These are phyloP conservation scores for Tricholoma saponaceum DNA, from an alignment of 768 basidiomycete genomes.

Conservation along the genomic window DNA sequence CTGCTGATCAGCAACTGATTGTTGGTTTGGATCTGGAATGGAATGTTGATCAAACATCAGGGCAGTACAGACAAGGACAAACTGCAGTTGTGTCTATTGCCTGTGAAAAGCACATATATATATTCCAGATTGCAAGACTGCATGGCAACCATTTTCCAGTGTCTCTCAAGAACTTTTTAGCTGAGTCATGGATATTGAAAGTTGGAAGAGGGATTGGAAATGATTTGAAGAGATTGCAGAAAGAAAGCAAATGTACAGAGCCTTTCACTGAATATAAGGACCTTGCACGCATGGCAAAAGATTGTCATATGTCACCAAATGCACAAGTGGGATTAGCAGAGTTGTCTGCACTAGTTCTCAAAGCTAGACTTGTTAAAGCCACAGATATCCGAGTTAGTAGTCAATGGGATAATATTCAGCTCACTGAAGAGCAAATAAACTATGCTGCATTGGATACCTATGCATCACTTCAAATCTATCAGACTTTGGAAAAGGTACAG, in stretches of 20 bases:
- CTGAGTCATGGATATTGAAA: too few species aligned
- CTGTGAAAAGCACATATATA: too few species aligned
- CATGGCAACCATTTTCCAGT: too few species aligned
- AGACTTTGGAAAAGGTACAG: conserved; percentile 8
- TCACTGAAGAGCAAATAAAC: conserved; percentile 10
- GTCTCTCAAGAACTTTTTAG: too few species aligned
- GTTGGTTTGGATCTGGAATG: conserved; percentile 22
- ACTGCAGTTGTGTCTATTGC: too few species aligned
- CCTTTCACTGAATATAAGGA: too few species aligned
- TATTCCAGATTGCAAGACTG: too few species aligned
- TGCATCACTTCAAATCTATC: conserved; percentile 12
- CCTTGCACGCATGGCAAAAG: conserved; percentile 23
- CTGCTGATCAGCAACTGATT: conserved; percentile 7
- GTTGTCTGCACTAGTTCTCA: conserved; percentile 22
- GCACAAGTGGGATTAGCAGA: conserved; percentile 24
- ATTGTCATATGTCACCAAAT: conserved; percentile 11
- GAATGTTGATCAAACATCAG: conserved; percentile 16
- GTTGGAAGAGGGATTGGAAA: too few species aligned
- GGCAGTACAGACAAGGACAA: too few species aligned
- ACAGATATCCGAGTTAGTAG: conserved; percentile 12
- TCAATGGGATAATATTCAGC: conserved; percentile 12
- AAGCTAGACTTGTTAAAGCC: conserved; percentile 17
- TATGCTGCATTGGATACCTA: conserved; percentile 21
- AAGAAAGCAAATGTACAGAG: too few species aligned
- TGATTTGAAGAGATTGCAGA: too few species aligned